Evolutionary conservation across 495 filamentous ascomycete genomes (phyloP).

Genomic region (Pyrenula aspistea): DNA sequence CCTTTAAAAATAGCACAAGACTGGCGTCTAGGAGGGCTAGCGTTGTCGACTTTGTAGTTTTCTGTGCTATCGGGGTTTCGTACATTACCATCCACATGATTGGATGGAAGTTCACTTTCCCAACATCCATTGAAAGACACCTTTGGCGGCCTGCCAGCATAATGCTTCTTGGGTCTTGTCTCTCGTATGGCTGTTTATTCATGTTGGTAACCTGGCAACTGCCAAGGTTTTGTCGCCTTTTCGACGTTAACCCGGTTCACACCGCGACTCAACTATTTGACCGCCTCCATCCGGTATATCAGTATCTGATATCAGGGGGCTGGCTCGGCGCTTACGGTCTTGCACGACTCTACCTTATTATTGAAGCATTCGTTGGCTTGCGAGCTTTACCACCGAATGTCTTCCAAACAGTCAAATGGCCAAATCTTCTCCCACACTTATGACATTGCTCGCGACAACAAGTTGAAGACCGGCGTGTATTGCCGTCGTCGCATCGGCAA

Average conservation of each 20-base stretch:
- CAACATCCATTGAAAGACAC: constrained; percentile 9
- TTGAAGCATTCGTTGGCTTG: not conserved
- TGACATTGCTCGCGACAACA: not conserved
- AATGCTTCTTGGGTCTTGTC: not conserved
- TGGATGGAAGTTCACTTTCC: constrained; percentile 19
- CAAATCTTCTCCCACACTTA: not conserved
- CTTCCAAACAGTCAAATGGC: not conserved
- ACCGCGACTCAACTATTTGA: not conserved
- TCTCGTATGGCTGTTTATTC: not conserved
- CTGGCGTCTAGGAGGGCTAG: constrained; percentile 2
- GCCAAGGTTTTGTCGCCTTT: not conserved
- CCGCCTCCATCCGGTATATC: not conserved
- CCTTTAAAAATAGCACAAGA: constrained; percentile 9
- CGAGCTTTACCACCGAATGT: not conserved
- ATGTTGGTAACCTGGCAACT: not conserved
- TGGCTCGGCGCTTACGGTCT: not conserved
- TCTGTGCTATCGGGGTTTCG: constrained; percentile 8
- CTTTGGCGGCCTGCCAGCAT: constrained; percentile 19
- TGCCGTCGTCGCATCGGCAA: not conserved
- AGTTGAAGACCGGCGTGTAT: not conserved
- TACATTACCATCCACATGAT: constrained; percentile 13
- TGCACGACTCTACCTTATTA: not conserved
- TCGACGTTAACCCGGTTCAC: not conserved
- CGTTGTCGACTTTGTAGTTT: constrained; percentile 7
- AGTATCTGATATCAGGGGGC: not conserved